Conservation (phyloP, 2,329 filamentous ascomycete species). For the Niveomyces coronatus region DNA sequence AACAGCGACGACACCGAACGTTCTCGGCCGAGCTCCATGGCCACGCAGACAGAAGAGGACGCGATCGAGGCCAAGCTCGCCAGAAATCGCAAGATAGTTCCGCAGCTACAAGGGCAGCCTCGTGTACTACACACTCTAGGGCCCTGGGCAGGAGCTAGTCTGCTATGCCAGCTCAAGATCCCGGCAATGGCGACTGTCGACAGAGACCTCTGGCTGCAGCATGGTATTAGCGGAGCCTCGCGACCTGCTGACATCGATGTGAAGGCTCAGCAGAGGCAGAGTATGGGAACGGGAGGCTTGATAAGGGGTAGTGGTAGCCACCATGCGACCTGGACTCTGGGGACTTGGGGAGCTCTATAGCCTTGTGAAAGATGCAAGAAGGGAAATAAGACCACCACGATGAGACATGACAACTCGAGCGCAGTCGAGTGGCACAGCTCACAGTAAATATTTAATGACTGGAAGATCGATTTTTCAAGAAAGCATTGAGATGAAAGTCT, state of each 20-base stretch:
- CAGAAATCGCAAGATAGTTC: conserved; percentile 24
- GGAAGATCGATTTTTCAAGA: too few relatives aligned
- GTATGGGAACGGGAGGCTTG: conserved; percentile 48
- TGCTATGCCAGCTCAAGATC: conserved; percentile 58
- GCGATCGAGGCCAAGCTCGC: conserved; percentile 27
- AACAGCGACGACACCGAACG: conserved; percentile 15
- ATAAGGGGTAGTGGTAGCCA: conserved; percentile 24
- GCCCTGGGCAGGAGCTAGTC: conserved; percentile 63
- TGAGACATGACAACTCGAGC: not conserved
- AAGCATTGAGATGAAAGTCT: not conserved
- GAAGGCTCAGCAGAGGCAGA: conserved; percentile 51
- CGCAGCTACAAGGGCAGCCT: conserved; percentile 45
- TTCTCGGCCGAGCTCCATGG: conserved; percentile 15
- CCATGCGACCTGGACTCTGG: conserved; percentile 49
- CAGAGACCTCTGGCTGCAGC: conserved; percentile 58
- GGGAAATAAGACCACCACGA: not conserved
- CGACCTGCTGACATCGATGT: conserved; percentile 48
- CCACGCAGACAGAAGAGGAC: conserved; percentile 18
- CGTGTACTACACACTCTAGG: conserved; percentile 61
- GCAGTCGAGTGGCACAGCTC: not conserved
- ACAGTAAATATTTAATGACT: too few relatives aligned
- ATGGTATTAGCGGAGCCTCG: conserved; percentile 53
- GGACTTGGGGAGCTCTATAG: conserved; percentile 49
- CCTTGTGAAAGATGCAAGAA: too few relatives aligned
- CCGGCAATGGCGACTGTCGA: conserved; percentile 61